Percentiles rank a stretch among this genome's conserved stretches.
Conservation (phyloP, 2,329 filamentous ascomycete genomes). For the Immersiporthe knoxdaviesiana region DNA sequence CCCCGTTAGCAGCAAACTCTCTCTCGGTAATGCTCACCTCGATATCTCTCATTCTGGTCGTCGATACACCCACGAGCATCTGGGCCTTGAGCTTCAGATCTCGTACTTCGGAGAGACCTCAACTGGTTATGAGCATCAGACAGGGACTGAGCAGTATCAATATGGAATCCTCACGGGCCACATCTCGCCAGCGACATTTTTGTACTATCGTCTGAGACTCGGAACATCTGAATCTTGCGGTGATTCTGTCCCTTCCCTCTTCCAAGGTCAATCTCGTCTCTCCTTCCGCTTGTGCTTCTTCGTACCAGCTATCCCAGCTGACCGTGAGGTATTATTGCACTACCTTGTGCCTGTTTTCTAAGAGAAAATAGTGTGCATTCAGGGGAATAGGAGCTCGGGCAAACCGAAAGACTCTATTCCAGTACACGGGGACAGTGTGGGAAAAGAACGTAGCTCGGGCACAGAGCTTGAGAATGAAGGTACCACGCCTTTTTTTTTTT, state of each 20-base stretch:
- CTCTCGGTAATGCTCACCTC: not conserved
- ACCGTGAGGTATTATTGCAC: not conserved
- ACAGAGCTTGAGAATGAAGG: too few species aligned
- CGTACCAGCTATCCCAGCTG: not conserved
- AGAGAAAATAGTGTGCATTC: not conserved
- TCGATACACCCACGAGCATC: not conserved
- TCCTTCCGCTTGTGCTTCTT: not conserved
- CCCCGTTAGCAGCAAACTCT: too few species aligned
- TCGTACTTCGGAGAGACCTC: too few species aligned
- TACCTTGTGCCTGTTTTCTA: not conserved
- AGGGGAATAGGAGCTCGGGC: not conserved
- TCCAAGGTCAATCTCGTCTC: not conserved
- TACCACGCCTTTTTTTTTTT: not conserved
- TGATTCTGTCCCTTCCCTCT: not conserved
- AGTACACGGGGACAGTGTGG: not conserved
- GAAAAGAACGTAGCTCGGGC: not conserved
- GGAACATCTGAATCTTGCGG: not conserved
- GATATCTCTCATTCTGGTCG: not conserved
- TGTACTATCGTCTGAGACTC: not conserved
- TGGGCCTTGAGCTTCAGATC: not conserved
- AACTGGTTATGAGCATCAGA: too few species aligned
- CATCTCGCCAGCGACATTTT: not conserved
- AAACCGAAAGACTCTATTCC: not conserved
- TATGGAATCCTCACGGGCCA: not conserved
- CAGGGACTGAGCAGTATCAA: not conserved